These are phyloP conservation scores for Sordaria brevicollis DNA, from an alignment of 495 filamentous ascomycete species.

Conservation along the genomic window DNA sequence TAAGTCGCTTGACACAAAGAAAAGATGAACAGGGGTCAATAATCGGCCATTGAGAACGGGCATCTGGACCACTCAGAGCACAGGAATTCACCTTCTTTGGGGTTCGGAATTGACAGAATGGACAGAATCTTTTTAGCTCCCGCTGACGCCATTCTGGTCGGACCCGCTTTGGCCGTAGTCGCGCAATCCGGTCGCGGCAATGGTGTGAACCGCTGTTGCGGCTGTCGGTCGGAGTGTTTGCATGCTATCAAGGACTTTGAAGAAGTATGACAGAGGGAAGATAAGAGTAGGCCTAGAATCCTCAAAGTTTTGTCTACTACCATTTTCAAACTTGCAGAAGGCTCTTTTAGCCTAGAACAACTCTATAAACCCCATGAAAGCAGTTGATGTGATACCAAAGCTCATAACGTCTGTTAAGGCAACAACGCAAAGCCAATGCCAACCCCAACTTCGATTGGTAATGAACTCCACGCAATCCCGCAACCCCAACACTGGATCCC, in stretches of 20 bases:
- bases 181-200: background rate
- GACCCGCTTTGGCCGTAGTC: background rate
- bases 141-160: conserved; percentile 19
- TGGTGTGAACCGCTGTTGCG: background rate
- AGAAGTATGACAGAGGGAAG: no score
- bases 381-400: no score
- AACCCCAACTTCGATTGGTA: background rate
- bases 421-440: background rate
- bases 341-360: no score
- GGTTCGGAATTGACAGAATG: background rate
- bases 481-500: background rate
- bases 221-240: background rate
- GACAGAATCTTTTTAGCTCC: conserved; percentile 9
- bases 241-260: no score
- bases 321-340: no score
- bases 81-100: background rate
- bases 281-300: no score
- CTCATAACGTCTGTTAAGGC: background rate
- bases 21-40: background rate
- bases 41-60: background rate
- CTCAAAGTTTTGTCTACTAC: no score
- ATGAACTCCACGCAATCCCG: background rate
- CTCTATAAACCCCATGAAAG: no score
- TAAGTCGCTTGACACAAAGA: background rate
- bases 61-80: background rate